phyloP scores from a whole-genome alignment of 2,329 filamentous ascomycete species.

The Grosmannia huntii region DNA sequence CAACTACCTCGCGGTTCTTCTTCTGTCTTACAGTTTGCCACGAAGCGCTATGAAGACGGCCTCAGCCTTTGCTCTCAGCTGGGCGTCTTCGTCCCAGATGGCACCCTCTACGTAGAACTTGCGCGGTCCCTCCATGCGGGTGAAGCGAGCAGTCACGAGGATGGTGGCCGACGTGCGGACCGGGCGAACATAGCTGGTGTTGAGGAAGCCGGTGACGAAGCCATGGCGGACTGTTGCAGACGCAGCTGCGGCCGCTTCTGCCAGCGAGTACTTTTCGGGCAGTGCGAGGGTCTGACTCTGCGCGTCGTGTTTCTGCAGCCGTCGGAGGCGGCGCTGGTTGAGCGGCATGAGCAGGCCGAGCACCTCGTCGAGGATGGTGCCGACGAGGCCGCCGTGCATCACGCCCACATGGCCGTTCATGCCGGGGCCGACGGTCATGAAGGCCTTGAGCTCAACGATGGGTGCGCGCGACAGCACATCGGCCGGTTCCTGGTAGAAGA shows the following conservation, averaged over 20 bases:
- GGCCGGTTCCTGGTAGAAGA: conserved; percentile 25
- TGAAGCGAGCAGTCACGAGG: conserved; percentile 30
- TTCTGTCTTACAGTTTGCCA: conserved; percentile 9
- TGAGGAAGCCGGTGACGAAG: conserved; percentile 39
- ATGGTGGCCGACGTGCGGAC: conserved; percentile 35
- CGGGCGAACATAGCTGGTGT: conserved; percentile 39
- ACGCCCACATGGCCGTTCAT: conserved; percentile 40
- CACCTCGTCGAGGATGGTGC: conserved; percentile 44
- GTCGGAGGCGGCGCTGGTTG: conserved; percentile 18
- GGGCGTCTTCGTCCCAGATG: conserved; percentile 35
- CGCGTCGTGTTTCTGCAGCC: background rate
- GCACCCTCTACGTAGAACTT: conserved; percentile 38
- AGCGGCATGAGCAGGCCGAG: conserved; percentile 36
- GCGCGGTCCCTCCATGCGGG: conserved; percentile 33
- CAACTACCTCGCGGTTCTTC: background rate
- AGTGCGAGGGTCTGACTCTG: background rate
- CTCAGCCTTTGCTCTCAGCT: conserved; percentile 36
- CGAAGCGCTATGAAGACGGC: conserved; percentile 29
- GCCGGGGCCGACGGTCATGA: conserved; percentile 32
- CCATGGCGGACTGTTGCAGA: conserved; percentile 12
- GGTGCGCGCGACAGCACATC: background rate
- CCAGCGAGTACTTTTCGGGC: background rate
- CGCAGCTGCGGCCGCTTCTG: conserved; percentile 7
- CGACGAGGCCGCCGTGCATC: conserved; percentile 45
- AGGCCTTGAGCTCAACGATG: conserved; percentile 19